Base-by-base conservation (phyloP, 2,329 filamentous ascomycete species). In the Fusarium drepaniforme region DNA sequence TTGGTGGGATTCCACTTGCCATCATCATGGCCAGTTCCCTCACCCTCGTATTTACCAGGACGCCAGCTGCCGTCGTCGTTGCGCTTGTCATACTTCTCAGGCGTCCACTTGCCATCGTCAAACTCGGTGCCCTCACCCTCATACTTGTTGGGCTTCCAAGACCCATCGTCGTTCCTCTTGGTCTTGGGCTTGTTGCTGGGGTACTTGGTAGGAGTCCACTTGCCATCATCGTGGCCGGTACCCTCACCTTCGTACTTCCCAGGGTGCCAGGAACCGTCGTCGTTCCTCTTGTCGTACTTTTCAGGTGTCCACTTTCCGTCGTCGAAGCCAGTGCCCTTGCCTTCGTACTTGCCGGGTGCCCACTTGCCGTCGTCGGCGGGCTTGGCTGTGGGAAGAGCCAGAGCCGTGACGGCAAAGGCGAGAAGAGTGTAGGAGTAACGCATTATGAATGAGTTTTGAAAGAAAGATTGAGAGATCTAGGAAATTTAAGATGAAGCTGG, bases 401-500 rank as follows among this genome's bases (percentile, higher is more conserved):
- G 61, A 68, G 75, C 75, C 63, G 71, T 77, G 33, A 68, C 71
- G 68, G 75, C 75, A 70, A 77, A 76, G 63, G 71, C 75, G 30
- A 77, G 58, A 12, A 77, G 13, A 49, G 75, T 74, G 71, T 64
- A 74, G 11, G 73, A 76, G 71, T 77, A 77, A 28, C 75, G 75
- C 75, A 77, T 77, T 11, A 12, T 74, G 65, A 1, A 46, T 42
- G 9, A 37, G 30, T 8, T 23, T n/a, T 21, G 8, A 46, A 62
- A 23, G 46, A n/a, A 2, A 9, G 33, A 42, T 25, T 51, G 28
- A 28, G 63, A 44, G 13, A 57, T 46, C 49, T 25, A 60, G 58
- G 33, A 33, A 68, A 56, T 46, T 65, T 33, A 6, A 2, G 3
- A 3, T 21, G 28, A 30, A 68, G 56, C 30, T 64, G 51, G 6